Evolutionary conservation across 805 yeast genomes (phyloP), one percentile per base, ranked within the genome.

Genomic region (Brettanomyces custersianus): DNA sequence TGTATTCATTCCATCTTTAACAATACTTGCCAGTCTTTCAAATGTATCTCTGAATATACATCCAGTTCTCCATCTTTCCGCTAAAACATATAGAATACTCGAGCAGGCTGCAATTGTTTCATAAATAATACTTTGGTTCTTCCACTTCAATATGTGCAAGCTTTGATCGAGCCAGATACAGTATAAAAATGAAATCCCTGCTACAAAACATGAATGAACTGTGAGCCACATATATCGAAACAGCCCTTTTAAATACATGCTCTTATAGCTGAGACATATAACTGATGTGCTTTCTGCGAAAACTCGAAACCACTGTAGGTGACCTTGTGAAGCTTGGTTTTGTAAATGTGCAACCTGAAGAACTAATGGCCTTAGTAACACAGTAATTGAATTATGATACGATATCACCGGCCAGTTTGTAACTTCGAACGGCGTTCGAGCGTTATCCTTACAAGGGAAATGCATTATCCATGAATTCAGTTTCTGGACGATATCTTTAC

Each of bases 391-490:
- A 38, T 59, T 57, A 40, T 59, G 61, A 31, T 60, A 60, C 2
- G 62, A 53, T 4, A 60, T 53, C 8, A 47, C 37, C 8, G 54
- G 53, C 62, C 65, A 58, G 29, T 56, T 50, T 12, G 46, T 41
- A 1, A 61, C 50, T 35, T 59, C 61, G 42, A 57, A 58, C 1
- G 51, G 47, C 1, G 60, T 52, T 9, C 30, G 20, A 1, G 61
- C 48, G 27, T 46, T 35, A 4, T 40, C 36, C 30, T 51, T 53
- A 20, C 28, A 41, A 1, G 63, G 63, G 35, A 55, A 56, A 15
- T 54, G 50, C 4, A 45, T 35, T 43, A 52, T 49, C 63, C 63
- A 60, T 15, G 45, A 46, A 33, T 56, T 58, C 31, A 59, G 36
- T 33, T 59, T 63, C 5, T 57, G 33, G 20, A 57, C 37, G 7